Evolutionary conservation across 2,329 filamentous ascomycete species (phyloP), one percentile per base, ranked within the genome.

Genomic region (Fusarium penzigii): DNA sequence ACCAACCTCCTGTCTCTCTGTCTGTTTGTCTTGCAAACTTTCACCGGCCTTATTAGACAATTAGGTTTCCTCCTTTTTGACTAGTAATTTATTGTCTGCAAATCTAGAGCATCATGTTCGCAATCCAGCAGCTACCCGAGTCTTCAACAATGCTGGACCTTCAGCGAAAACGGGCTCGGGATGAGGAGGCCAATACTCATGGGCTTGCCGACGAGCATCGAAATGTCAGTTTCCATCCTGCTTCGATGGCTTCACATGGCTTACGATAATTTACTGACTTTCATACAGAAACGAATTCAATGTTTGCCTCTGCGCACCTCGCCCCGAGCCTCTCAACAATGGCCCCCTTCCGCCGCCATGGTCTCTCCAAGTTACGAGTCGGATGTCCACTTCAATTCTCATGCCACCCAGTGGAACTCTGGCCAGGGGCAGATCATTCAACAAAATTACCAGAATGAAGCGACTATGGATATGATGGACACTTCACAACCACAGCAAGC

Each of bases 381-480:
- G 9, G 74, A 77, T 60, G 73, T 75, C 46, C 65, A 66, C 13
- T 48, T 67, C 16, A 62, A 61, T 45, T 64, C 68, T 29, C 62
- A 69, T 52, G 63, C 72, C 54, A 66, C 68, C 38, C 61, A 66
- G 32, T 73, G 68, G 68, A 56, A 68, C 8, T 68, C 70, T 7
- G 61, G 62, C 13, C 52, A 62, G 11, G 49, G 55, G 12, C 50
- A 51, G 42, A 45, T 53, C 34, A 44, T 52, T 16, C 61, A 57
- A 12, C 34, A 51, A 9, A 25, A 25, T 7, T 25, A 25, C 7
- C 55, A 62, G 16, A 54, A 60, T 29, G 65, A 80, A 52, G 65
- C 71, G 41, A 79, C 82, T 52, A 76, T 78, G 68, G 77, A 83
- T 54, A 80, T 82, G 79, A 72, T 72, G 61, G 73, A 78, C 49